A percentile compares a stretch with the other conserved stretches of the same genome.
Conservation (phyloP, 2,329 filamentous ascomycete species). For the Clarireedia monteithiana region DNA sequence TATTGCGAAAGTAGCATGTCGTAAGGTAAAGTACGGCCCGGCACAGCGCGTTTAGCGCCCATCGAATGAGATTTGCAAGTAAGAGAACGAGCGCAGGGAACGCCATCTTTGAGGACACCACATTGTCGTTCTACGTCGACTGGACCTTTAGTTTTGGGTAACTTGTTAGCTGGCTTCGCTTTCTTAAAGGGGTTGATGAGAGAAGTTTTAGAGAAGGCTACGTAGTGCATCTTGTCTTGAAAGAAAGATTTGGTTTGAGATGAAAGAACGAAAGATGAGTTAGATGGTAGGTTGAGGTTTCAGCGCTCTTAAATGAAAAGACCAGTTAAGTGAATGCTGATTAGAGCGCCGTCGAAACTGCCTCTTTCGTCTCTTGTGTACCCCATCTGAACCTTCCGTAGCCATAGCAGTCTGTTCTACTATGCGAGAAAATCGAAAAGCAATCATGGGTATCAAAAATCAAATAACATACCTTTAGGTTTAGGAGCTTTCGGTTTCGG, state of each 20-base stretch:
- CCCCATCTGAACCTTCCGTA: not conserved
- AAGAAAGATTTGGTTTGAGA: not conserved
- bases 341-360: not conserved
- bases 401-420: not conserved
- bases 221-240: not conserved
- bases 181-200: not conserved
- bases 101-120: conserved; percentile 80
- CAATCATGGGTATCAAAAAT: not conserved
- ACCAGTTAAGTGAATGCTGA: not conserved
- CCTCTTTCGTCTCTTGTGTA: no score
- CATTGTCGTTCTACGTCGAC: conserved; percentile 94
- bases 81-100: conserved; percentile 77
- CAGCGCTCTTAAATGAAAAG: not conserved
- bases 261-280: not conserved
- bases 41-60: conserved; percentile 85
- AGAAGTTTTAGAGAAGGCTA: not conserved
- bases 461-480: conserved; percentile 55
- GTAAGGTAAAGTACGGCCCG: conserved; percentile 80
- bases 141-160: conserved; percentile 44
- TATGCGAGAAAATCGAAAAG: not conserved
- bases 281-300: not conserved
- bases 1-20: conserved; percentile 85
- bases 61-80: conserved; percentile 96
- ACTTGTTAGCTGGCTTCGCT: conserved; percentile 7
- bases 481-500: conserved; percentile 77